phyloP scores from a whole-genome alignment of 139 green algal genomes.

The Raphidocelis subcapitata region DNA sequence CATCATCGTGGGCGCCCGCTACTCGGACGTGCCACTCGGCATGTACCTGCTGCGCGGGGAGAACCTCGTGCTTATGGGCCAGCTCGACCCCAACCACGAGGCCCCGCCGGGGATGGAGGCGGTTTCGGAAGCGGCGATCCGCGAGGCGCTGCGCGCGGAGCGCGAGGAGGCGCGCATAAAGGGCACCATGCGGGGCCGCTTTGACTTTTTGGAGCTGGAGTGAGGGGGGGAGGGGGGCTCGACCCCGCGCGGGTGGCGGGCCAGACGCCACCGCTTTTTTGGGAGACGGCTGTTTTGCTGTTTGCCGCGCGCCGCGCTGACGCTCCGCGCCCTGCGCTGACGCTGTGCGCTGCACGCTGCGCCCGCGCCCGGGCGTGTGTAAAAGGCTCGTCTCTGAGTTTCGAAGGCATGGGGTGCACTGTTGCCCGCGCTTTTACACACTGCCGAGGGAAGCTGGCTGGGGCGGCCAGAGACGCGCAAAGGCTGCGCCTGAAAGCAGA shows the following conservation, averaged over 20 bases:
- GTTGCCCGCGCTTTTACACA: no score
- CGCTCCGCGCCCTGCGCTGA: no score
- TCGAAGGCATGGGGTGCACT: no score
- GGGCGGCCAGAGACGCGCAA: no score
- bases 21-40: conserved; percentile 74
- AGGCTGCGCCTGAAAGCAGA: no score
- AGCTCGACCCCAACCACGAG: conserved; percentile 63
- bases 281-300: no score
- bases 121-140: conserved; percentile 64
- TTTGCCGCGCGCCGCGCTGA: no score
- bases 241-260: not conserved
- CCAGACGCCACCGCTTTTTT: no score
- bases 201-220: conserved; percentile 71
- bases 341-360: no score
- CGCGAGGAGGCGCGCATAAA: conserved; percentile 73
- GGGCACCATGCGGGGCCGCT: conserved; percentile 67
- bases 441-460: no score
- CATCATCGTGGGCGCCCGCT: conserved; percentile 77
- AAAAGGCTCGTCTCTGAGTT: no score
- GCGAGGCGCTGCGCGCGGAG: conserved; percentile 60
- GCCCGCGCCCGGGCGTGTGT: no score
- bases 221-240: not conserved
- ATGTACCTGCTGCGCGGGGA: conserved; percentile 78
- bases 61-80: conserved; percentile 88
- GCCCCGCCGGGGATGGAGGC: conserved; percentile 52